These are phyloP conservation scores for Paraglomus occultum DNA, from an alignment of 192 early-diverging fungal genomes.

Conservation along the genomic window DNA sequence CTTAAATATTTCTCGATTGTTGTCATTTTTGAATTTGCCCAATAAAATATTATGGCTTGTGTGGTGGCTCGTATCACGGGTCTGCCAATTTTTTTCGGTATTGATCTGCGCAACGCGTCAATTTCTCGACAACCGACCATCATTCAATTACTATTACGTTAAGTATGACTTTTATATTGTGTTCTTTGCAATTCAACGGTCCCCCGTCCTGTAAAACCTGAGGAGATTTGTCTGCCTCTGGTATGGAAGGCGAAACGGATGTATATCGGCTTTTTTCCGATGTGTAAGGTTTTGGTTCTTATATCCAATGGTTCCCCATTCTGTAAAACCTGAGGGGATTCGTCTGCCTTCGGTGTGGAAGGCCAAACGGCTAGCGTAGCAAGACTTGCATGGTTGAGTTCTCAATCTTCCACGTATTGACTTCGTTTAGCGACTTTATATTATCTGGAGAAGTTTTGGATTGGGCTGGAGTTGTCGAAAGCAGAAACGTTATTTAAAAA, in stretches of 20 bases:
- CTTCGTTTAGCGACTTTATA: not conserved
- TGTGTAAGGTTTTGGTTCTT: constrained; percentile 26
- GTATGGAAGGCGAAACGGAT: constrained; percentile 17
- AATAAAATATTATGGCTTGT: too few relatives aligned
- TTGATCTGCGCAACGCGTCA: too few relatives aligned
- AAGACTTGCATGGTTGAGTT: too few relatives aligned
- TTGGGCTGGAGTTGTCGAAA: too few relatives aligned
- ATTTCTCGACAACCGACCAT: too few relatives aligned
- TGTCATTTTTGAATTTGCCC: too few relatives aligned
- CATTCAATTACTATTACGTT: constrained; percentile 10
- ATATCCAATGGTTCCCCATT: not conserved
- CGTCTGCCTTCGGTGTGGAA: constrained; percentile 20
- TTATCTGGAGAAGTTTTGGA: constrained; percentile 17
- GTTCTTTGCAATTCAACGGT: constrained; percentile 19
- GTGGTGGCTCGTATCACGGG: too few relatives aligned
- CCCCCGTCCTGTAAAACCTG: constrained; percentile 7
- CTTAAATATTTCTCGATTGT: too few relatives aligned
- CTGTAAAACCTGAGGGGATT: constrained; percentile 19
- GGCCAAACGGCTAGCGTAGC: constrained; percentile 19
- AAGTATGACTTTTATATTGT: constrained; percentile 17
- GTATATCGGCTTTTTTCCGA: constrained; percentile 19
- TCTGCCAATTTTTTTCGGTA: too few relatives aligned
- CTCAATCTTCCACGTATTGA: too few relatives aligned
- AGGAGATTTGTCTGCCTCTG: constrained; percentile 25
- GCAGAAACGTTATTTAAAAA: too few relatives aligned